Evolutionary conservation across 2,329 filamentous ascomycete species (phyloP).

Genomic region (Teratosphaeria gauchensis): DNA sequence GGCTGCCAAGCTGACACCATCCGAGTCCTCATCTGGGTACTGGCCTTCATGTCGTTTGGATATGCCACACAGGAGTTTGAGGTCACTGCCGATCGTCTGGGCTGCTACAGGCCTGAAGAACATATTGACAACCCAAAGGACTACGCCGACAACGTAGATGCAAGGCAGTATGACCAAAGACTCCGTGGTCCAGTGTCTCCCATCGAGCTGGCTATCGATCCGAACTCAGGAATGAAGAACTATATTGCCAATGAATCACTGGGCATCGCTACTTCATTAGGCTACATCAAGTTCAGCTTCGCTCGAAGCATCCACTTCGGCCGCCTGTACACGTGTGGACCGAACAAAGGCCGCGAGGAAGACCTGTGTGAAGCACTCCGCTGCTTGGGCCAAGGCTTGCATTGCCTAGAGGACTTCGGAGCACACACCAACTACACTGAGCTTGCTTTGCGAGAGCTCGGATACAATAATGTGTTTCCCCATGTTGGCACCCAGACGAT

Average conservation of each 20-base stretch:
- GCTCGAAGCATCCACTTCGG: constrained; percentile 40
- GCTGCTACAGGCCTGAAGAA: constrained; percentile 42
- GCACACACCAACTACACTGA: constrained; percentile 48
- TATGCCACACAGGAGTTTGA: constrained; percentile 49
- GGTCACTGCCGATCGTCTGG: constrained; percentile 44
- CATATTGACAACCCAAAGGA: constrained; percentile 44
- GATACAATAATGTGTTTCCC: constrained; percentile 42
- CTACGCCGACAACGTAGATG: constrained; percentile 80
- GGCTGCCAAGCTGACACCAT: constrained; percentile 45
- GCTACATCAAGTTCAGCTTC: constrained; percentile 44
- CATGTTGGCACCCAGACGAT: constrained; percentile 40
- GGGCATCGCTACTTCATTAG: constrained; percentile 80
- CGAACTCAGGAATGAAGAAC: constrained; percentile 87
- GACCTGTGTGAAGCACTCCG: constrained; percentile 41
- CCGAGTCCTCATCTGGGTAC: constrained; percentile 44
- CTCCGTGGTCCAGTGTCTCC: constrained; percentile 64
- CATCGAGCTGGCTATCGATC: constrained; percentile 37
- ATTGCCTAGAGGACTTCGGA: constrained; percentile 46
- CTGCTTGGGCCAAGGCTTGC: constrained; percentile 43
- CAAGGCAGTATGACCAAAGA: constrained; percentile 68
- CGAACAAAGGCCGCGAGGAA: constrained; percentile 33
- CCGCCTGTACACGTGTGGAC: constrained; percentile 36
- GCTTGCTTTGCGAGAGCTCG: constrained; percentile 42
- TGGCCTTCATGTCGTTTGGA: constrained; percentile 48
- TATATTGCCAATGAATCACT: constrained; percentile 91